phyloP scores from a whole-genome alignment of 371 early-diverging fungal genomes.

The Actinomortierella ambigua region DNA sequence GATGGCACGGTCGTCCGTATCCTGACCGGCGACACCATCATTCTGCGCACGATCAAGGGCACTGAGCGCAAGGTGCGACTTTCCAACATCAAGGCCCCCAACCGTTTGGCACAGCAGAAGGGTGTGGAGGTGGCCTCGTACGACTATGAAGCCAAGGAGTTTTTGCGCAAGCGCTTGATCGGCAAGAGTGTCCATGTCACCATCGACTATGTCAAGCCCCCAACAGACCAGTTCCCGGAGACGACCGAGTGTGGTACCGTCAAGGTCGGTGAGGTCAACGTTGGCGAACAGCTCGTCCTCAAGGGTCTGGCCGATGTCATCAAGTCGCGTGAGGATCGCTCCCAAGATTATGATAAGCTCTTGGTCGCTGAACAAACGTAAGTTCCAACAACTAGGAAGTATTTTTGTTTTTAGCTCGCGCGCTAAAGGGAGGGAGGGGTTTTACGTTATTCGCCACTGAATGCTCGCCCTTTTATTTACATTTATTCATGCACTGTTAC shows the following conservation, averaged over 20 bases:
- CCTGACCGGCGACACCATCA: constrained; percentile 81
- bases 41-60: constrained; percentile 60
- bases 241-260: constrained; percentile 90
- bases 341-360: constrained; percentile 85
- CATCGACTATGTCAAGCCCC: constrained; percentile 89
- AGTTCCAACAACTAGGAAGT: neutral
- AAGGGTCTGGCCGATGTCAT: constrained; percentile 86
- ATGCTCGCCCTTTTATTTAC: neutral
- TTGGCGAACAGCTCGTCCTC: constrained; percentile 79
- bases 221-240: constrained; percentile 83
- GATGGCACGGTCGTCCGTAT: constrained; percentile 55
- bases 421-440: too few species aligned
- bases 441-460: neutral
- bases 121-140: constrained; percentile 84
- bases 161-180: constrained; percentile 83
- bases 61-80: constrained; percentile 82
- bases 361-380: constrained; percentile 80
- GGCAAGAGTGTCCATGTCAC: constrained; percentile 83
- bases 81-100: constrained; percentile 82
- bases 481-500: neutral
- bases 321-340: constrained; percentile 85
- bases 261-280: constrained; percentile 64
- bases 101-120: constrained; percentile 65
- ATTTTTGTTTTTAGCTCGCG: neutral
- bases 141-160: constrained; percentile 87